These are phyloP conservation scores for Oryza punctata DNA, from an alignment of 176 grass and related monocot genomes.

Conservation along the genomic window DNA sequence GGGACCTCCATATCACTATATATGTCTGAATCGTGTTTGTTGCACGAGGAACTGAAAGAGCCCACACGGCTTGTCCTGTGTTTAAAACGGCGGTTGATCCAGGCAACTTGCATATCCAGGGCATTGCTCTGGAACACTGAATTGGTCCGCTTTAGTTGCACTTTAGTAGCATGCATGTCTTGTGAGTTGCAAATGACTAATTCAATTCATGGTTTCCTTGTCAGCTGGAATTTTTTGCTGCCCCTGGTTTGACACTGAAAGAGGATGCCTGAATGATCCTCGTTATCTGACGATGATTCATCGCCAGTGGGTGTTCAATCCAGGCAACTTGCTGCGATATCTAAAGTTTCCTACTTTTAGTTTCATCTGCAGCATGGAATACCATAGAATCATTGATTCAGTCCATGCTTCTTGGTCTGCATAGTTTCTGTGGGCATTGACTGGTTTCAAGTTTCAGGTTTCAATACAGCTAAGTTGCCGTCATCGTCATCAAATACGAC, in stretches of 20 bases:
- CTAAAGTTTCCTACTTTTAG: not conserved
- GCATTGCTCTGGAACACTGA: no score
- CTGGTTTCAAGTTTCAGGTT: not conserved
- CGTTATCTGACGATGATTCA: no score
- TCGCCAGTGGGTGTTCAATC: no score
- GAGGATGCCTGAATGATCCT: no score
- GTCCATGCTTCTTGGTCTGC: not conserved
- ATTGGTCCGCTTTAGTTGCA: no score
- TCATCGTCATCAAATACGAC: not conserved
- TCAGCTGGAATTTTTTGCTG: not conserved
- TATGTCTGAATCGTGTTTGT: not conserved
- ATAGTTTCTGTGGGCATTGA: not conserved
- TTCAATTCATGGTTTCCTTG: not conserved
- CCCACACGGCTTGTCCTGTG: no score
- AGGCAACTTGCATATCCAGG: no score
- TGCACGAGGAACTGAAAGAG: not conserved
- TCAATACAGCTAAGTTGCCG: not conserved
- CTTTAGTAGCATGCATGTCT: no score
- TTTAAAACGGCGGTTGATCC: no score
- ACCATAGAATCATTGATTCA: not conserved
- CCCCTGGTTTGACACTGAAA: not conserved
- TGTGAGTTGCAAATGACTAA: not conserved
- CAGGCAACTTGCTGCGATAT: no score
- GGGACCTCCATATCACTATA: not conserved
- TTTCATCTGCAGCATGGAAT: not conserved